phyloP scores from a whole-genome alignment of 768 basidiomycete genomes.

The Xerocomellus amylosporus region DNA sequence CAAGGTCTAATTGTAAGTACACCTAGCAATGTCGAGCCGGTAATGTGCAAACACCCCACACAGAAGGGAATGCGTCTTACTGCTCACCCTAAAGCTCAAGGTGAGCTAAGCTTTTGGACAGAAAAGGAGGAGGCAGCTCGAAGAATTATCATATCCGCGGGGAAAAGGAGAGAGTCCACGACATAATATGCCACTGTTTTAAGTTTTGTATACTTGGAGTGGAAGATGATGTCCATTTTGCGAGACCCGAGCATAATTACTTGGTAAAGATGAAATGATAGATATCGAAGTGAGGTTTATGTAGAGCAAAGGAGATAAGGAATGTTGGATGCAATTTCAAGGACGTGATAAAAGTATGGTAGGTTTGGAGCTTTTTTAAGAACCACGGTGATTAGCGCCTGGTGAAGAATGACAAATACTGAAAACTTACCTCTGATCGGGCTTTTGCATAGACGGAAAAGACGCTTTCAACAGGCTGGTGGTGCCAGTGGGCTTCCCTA shows the following conservation, averaged over 20 bases:
- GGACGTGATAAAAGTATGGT: conserved; percentile 13
- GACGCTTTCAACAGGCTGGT: conserved; percentile 67
- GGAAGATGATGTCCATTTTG: conserved; percentile 17
- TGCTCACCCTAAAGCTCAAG: conserved; percentile 81
- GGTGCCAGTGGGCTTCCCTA: conserved; percentile 64
- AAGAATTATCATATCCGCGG: conserved; percentile 48
- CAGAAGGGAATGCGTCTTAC: conserved; percentile 67
- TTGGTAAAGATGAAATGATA: conserved; percentile 12
- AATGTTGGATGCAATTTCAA: conserved; percentile 13
- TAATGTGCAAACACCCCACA: not conserved
- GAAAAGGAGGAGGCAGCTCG: conserved; percentile 80
- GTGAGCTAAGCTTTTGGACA: conserved; percentile 84
- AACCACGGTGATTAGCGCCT: conserved; percentile 6
- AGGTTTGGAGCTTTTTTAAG: conserved; percentile 15
- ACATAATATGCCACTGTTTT: conserved; percentile 18
- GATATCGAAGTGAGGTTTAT: conserved; percentile 1
- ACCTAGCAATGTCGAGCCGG: not conserved
- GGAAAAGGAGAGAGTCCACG: conserved; percentile 28
- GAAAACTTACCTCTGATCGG: conserved; percentile 39
- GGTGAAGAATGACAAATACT: not conserved
- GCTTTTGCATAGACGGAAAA: conserved; percentile 54
- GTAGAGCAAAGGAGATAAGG: conserved; percentile 4
- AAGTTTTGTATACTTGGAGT: conserved; percentile 6
- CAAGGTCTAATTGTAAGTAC: conserved; percentile 70
- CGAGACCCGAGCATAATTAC: conserved; percentile 21